Percentiles rank a stretch among this genome's conserved stretches.
Conservation (phyloP, 352 stramenopile genomes). For the Pythium sp. region DNA sequence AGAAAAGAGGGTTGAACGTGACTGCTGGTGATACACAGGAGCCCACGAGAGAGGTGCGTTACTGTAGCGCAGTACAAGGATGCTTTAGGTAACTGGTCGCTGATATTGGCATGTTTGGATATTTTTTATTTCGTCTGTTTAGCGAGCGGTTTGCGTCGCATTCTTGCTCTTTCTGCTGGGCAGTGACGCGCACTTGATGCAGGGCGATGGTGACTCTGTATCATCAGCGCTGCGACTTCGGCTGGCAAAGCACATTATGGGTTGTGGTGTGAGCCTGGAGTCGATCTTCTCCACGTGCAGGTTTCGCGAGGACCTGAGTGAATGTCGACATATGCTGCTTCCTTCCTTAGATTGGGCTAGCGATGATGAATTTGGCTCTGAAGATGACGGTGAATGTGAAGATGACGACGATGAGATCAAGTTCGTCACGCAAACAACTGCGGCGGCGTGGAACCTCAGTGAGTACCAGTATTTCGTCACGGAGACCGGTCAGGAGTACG, state of each 20-base stretch:
- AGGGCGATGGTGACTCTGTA: neutral
- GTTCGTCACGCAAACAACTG: slow-evolving; percentile 34
- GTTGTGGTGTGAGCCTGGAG: slow-evolving; percentile 31
- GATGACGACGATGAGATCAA: slow-evolving; percentile 21
- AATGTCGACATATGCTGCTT: slow-evolving; percentile 36
- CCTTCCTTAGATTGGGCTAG: slow-evolving; percentile 21
- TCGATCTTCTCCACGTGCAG: slow-evolving; percentile 48
- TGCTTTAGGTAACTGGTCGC: neutral
- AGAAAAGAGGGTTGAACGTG: neutral
- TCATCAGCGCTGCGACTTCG: slow-evolving; percentile 6
- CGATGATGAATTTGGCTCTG: slow-evolving; percentile 24
- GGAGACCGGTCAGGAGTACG: slow-evolving; percentile 44
- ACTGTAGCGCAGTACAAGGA: neutral
- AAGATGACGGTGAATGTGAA: slow-evolving; percentile 21
- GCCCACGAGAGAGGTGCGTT: neutral
- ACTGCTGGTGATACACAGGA: neutral
- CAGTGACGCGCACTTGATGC: neutral
- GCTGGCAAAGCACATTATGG: slow-evolving; percentile 29
- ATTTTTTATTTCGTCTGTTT: neutral
- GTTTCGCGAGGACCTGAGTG: slow-evolving; percentile 51
- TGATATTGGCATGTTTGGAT: neutral
- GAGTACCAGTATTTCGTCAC: slow-evolving; percentile 54
- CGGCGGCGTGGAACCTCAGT: slow-evolving; percentile 27
- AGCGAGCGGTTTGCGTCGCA: slow-evolving; percentile 33
- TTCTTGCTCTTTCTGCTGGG: slow-evolving; percentile 38